phyloP scores from a whole-genome alignment of 768 basidiomycete species.

The Phaffia australis region DNA sequence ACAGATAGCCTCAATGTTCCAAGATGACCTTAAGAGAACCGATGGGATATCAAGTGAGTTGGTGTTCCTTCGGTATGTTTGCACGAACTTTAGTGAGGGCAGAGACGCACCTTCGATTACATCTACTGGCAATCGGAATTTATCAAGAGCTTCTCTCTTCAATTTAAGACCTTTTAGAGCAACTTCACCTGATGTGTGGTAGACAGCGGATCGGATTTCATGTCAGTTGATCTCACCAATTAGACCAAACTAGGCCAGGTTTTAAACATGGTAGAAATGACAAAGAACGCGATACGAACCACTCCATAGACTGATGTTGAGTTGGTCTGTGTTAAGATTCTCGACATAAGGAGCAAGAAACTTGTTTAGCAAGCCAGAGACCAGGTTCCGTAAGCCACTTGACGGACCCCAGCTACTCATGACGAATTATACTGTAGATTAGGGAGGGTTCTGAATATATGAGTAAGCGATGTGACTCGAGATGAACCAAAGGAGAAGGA shows the following conservation, averaged over 20 bases:
- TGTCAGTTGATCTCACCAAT: background rate
- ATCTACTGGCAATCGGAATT: constrained; percentile 89
- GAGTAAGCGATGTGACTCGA: no score
- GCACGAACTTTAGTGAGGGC: background rate
- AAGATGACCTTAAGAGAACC: constrained; percentile 30
- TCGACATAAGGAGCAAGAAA: constrained; percentile 91
- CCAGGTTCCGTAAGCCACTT: constrained; percentile 19
- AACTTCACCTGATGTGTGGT: constrained; percentile 30
- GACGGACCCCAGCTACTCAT: constrained; percentile 23
- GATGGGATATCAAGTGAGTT: background rate
- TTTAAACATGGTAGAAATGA: constrained; percentile 12
- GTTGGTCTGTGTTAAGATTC: constrained; percentile 86
- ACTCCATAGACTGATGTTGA: constrained; percentile 84
- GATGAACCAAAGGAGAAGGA: no score
- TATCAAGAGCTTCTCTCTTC: constrained; percentile 87
- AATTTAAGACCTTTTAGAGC: constrained; percentile 63
- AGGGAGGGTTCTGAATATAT: no score
- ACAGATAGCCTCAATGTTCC: constrained; percentile 34
- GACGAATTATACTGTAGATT: no score
- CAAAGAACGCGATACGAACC: constrained; percentile 34
- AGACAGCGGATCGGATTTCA: background rate
- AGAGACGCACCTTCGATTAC: constrained; percentile 66
- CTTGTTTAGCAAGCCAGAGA: constrained; percentile 57
- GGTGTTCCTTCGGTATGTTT: background rate
- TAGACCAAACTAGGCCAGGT: background rate